These are phyloP conservation scores for Ogataea pini DNA, from an alignment of 805 yeast species.

Conservation along the genomic window DNA sequence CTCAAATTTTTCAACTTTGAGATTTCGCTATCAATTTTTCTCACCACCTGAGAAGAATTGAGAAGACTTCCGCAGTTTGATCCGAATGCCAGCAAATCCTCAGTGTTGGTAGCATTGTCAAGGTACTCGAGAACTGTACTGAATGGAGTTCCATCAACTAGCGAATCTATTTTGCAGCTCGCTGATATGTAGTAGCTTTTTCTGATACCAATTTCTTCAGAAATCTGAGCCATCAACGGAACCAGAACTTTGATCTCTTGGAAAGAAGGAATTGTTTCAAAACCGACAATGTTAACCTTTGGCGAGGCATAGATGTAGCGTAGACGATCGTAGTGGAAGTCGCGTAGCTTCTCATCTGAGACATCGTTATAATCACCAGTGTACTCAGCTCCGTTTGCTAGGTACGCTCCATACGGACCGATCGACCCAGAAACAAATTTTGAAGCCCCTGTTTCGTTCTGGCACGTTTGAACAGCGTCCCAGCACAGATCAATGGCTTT, in stretches of 20 bases:
- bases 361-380: constrained; percentile 61
- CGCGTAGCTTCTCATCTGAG: constrained; percentile 39
- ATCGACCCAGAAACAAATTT: constrained; percentile 57
- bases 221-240: constrained; percentile 38
- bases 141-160: constrained; percentile 55
- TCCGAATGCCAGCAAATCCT: constrained; percentile 50
- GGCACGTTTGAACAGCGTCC: constrained; percentile 21
- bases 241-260: constrained; percentile 55
- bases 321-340: constrained; percentile 54
- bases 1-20: constrained; percentile 13
- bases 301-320: constrained; percentile 39
- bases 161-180: constrained; percentile 39
- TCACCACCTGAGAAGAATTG: constrained; percentile 43
- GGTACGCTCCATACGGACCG: constrained; percentile 77
- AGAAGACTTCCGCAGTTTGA: constrained; percentile 64
- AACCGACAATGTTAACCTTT: constrained; percentile 55
- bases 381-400: constrained; percentile 71
- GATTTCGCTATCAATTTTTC: constrained; percentile 23
- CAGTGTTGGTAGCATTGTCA: constrained; percentile 21
- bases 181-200: constrained; percentile 34
- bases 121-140: constrained; percentile 32
- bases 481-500: constrained; percentile 29
- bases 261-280: constrained; percentile 73
- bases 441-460: constrained; percentile 14
- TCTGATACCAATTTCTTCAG: constrained; percentile 6